A percentile compares a stretch with the other conserved stretches of the same genome.
phyloP scores from a whole-genome alignment of 2,329 filamentous ascomycete species.

The Ophiognomonia clavigignenti-juglandacearum region DNA sequence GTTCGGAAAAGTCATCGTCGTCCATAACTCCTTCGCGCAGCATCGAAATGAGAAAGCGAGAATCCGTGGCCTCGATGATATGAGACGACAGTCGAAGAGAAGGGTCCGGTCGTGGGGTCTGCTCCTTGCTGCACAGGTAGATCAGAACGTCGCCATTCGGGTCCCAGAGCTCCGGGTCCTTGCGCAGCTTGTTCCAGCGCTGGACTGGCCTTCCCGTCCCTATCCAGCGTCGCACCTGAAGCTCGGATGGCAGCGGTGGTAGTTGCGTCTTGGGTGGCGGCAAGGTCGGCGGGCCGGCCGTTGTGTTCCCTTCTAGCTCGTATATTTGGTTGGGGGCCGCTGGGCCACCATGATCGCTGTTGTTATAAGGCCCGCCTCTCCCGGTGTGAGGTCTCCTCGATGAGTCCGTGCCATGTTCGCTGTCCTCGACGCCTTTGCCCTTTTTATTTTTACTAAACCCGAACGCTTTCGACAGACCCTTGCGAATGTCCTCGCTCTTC shows the following conservation, averaged over 20 bases:
- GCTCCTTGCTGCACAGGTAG: slow-evolving; percentile 44
- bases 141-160: slow-evolving; percentile 56
- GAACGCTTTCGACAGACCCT: slow-evolving; percentile 49
- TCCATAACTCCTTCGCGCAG: slow-evolving; percentile 49
- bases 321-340: slow-evolving; percentile 11
- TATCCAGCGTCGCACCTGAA: slow-evolving; percentile 48
- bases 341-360: slow-evolving; percentile 3
- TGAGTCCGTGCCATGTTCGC: slow-evolving; percentile 30
- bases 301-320: slow-evolving; percentile 21
- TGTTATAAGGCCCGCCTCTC: neutral
- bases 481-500: slow-evolving; percentile 50
- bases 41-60: slow-evolving; percentile 46
- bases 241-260: slow-evolving; percentile 35
- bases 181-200: slow-evolving; percentile 53
- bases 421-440: slow-evolving; percentile 19
- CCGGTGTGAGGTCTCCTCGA: slow-evolving; percentile 26
- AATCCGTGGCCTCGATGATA: slow-evolving; percentile 53
- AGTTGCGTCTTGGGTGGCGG: slow-evolving; percentile 40
- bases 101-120: slow-evolving; percentile 40
- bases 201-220: slow-evolving; percentile 44
- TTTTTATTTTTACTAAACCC: slow-evolving; percentile 45
- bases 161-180: slow-evolving; percentile 59
- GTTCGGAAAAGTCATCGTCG: slow-evolving; percentile 35
- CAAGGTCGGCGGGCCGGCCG: slow-evolving; percentile 17
- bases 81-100: slow-evolving; percentile 56